phyloP scores from a whole-genome alignment of 225 moss, liverwort and hornwort species.

The Pseudoscleropodium purum region DNA sequence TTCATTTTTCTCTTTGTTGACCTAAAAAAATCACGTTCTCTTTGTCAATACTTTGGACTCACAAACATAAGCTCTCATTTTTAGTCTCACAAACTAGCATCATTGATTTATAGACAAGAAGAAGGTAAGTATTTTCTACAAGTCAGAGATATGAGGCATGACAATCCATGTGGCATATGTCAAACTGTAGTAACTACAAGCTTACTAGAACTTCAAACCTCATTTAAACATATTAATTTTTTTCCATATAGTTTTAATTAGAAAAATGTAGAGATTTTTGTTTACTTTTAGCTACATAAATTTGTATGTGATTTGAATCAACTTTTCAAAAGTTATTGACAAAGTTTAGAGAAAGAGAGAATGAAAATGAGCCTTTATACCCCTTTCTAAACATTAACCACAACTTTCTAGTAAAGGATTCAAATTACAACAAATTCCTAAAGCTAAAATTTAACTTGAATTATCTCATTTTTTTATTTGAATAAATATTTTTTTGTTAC shows the following conservation, averaged over 20 bases:
- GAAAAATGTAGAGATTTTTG: rapidly evolving
- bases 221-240: neutral
- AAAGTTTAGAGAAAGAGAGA: neutral
- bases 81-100: too few species aligned
- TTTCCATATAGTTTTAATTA: neutral
- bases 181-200: neutral
- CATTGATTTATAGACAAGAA: neutral
- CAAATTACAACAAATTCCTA: neutral
- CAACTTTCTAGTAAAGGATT: neutral
- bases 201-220: neutral
- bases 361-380: neutral
- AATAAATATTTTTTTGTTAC: neutral
- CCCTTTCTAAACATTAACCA: neutral
- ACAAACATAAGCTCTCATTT: too few species aligned
- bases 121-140: neutral
- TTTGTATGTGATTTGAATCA: neutral
- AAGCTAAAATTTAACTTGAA: neutral
- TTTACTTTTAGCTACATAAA: too few species aligned
- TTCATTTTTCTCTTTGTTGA: too few species aligned
- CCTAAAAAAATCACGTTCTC: too few species aligned
- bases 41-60: too few species aligned
- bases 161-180: neutral
- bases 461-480: neutral
- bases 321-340: neutral
- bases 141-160: neutral